Evolutionary conservation across 2,329 filamentous ascomycete species (phyloP).

Genomic region (Ophiostoma pallidulum): DNA sequence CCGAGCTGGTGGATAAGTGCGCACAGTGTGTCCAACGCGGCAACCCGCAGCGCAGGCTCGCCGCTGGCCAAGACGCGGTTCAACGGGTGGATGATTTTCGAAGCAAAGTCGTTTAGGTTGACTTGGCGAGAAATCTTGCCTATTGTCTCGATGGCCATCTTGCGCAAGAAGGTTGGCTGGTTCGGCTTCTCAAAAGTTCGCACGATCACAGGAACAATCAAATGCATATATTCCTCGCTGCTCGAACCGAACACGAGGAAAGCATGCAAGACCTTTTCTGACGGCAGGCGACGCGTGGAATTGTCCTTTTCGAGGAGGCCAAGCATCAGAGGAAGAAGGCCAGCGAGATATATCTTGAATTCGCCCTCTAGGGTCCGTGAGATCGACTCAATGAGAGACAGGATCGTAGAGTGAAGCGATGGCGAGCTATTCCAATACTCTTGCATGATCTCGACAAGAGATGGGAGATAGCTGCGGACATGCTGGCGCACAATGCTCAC

Average conservation of each 20-base stretch:
- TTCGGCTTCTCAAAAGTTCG: conserved; percentile 84
- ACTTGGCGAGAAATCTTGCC: conserved; percentile 92
- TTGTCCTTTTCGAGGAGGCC: conserved; percentile 82
- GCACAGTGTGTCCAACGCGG: conserved; percentile 88
- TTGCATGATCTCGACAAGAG: conserved; percentile 76
- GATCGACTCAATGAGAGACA: conserved; percentile 88
- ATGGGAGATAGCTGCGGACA: conserved; percentile 80
- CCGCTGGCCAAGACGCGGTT: conserved; percentile 67
- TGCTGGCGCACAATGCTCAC: conserved; percentile 95
- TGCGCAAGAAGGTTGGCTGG: conserved; percentile 69
- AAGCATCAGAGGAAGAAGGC: conserved; percentile 85
- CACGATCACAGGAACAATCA: conserved; percentile 94
- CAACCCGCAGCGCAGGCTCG: conserved; percentile 64
- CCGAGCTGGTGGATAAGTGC: conserved; percentile 93
- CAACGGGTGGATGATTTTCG: conserved; percentile 90
- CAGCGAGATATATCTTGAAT: conserved; percentile 92
- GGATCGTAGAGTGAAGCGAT: conserved; percentile 79
- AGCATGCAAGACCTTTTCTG: conserved; percentile 84
- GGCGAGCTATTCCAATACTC: conserved; percentile 82
- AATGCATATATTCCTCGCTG: conserved; percentile 97
- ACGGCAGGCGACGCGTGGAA: conserved; percentile 65
- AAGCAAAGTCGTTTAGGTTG: conserved; percentile 93
- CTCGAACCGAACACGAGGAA: conserved; percentile 94
- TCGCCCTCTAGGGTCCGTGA: conserved; percentile 90
- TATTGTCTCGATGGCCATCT: conserved; percentile 86